Percentiles rank a stretch among this genome's conserved stretches.
phyloP scores from a whole-genome alignment of 2,329 filamentous ascomycete species.

The Cladosporium cucumerinum region DNA sequence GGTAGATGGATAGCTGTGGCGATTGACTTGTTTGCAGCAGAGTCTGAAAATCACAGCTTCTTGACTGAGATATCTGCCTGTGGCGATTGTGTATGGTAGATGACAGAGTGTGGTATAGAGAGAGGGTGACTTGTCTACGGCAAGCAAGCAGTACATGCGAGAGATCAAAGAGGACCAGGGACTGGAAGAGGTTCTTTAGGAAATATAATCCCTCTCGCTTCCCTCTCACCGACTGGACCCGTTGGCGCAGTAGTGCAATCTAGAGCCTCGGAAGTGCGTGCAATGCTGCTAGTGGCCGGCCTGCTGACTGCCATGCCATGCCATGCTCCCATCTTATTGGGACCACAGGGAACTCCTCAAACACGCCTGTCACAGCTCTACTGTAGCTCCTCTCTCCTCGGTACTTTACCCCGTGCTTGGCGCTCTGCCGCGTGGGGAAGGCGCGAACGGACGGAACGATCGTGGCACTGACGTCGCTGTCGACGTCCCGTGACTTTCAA shows the following conservation, averaged over 20 bases:
- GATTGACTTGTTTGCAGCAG: background rate
- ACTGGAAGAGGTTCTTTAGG: background rate
- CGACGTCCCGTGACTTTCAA: background rate
- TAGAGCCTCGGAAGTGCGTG: background rate
- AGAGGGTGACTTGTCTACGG: background rate
- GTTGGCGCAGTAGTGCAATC: background rate
- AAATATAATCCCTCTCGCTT: background rate
- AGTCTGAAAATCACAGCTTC: background rate
- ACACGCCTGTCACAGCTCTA: background rate
- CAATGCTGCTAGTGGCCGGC: background rate
- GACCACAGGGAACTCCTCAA: background rate
- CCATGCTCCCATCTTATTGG: background rate
- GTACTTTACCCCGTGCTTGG: background rate
- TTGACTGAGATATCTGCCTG: background rate
- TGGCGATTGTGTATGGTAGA: background rate
- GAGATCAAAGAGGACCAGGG: background rate
- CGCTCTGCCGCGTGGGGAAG: background rate
- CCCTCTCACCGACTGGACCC: conserved; percentile 1
- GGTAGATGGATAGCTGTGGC: background rate
- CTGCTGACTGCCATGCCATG: conserved; percentile 1
- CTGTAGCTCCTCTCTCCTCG: background rate
- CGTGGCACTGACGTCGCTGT: background rate
- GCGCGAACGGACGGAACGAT: background rate
- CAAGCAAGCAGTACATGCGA: background rate
- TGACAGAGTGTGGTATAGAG: background rate